Evolutionary conservation across 2,329 filamentous ascomycete species (phyloP), one percentile per base, ranked within the genome.

Genomic region (Pseudogymnoascus sp.): DNA sequence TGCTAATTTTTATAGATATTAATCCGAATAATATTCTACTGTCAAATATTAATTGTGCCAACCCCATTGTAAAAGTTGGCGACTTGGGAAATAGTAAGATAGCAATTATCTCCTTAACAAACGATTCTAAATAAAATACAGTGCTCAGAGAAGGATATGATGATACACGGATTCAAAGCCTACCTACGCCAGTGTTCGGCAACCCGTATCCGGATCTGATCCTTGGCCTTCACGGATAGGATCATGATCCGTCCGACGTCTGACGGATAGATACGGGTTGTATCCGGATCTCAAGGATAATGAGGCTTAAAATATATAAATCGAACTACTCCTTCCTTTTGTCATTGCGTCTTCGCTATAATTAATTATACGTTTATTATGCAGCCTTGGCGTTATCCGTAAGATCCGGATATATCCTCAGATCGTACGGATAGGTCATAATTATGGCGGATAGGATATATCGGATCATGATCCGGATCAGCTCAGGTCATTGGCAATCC

Each of bases 11-110:
- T 17, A 17, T 9, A 68, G 66, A 68, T 64, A 59, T 68, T 5
- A 68, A 65, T 39, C 63, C 64, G 4, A 67, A 68, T 57, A 68
- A 68, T 47, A 61, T 68, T 31, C 64, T 65, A 21, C 17, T 69
- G 8, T 67, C 67, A 39, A 35, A 64, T 36, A 62, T 65, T 17
- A 21, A 67, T 61, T 39, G 61, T 5, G 9, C 26, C 58, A 58
- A 13, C 36, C 65, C 67, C 58, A 41, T 66, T 29, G 66, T 60
- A 9, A 68, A 68, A 57, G 40, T 67, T 13, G 66, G 66, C 60
- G 66, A 67, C 60, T 41, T 68, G 17, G 66, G 66, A 15, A 66
- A 65, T 31, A 47, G 64, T 67, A 50, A 40, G 64, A 15, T 44
- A 13, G 40, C 11, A 37, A 21, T 59, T 54, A 59, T 31, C 60